Evolutionary conservation across 2,329 filamentous ascomycete species (phyloP).

Genomic region (Pseudogymnoascus sp.): DNA sequence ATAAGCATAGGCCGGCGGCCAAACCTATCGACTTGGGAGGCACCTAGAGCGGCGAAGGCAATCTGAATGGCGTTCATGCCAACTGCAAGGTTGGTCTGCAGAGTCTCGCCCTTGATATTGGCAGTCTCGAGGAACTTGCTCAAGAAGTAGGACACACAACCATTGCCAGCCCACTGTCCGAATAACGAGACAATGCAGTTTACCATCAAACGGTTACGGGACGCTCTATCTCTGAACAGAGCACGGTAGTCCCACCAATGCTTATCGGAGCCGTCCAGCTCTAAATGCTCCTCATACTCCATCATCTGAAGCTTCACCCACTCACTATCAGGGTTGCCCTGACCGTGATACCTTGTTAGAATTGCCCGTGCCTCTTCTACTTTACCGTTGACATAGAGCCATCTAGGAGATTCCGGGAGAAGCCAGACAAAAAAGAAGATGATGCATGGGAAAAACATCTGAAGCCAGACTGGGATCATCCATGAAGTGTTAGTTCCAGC

Average conservation of each 20-base stretch:
- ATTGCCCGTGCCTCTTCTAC: slow-evolving; percentile 42
- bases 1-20: slow-evolving; percentile 49
- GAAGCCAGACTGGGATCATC: slow-evolving; percentile 44
- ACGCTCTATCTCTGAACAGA: slow-evolving; percentile 7
- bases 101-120: slow-evolving; percentile 34
- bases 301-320: slow-evolving; percentile 42
- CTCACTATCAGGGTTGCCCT: slow-evolving; percentile 41
- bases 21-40: slow-evolving; percentile 45
- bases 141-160: slow-evolving; percentile 7
- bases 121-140: slow-evolving; percentile 36
- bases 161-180: slow-evolving; percentile 9
- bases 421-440: slow-evolving; percentile 42
- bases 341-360: slow-evolving; percentile 46
- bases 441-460: slow-evolving; percentile 36
- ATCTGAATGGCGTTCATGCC: slow-evolving; percentile 47
- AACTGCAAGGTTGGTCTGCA: slow-evolving; percentile 41
- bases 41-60: slow-evolving; percentile 46
- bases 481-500: slow-evolving; percentile 31
- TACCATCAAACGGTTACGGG: slow-evolving; percentile 4
- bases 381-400: slow-evolving; percentile 48
- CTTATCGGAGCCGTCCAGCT: slow-evolving; percentile 8
- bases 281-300: slow-evolving; percentile 40
- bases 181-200: not conserved
- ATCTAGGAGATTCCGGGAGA: slow-evolving; percentile 54
- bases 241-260: slow-evolving; percentile 9